phyloP scores from a whole-genome alignment of 2,329 filamentous ascomycete species.

The Geosmithia morbida region DNA sequence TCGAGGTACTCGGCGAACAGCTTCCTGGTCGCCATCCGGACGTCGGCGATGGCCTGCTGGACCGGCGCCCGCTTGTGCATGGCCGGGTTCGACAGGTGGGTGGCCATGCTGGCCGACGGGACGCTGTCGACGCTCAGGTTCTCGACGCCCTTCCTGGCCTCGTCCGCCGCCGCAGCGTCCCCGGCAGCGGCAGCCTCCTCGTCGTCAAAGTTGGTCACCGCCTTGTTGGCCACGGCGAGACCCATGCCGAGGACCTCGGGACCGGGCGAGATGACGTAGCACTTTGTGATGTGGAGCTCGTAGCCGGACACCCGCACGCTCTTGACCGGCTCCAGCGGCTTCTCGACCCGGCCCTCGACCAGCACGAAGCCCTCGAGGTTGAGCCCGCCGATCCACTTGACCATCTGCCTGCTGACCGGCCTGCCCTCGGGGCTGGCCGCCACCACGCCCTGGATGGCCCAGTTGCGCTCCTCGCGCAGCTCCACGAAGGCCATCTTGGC shows the following conservation, averaged over 20 bases:
- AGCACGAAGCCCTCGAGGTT: slow-evolving; percentile 70
- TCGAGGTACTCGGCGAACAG: slow-evolving; percentile 72
- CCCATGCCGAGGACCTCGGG: slow-evolving; percentile 43
- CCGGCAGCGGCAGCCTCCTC: slow-evolving; percentile 26
- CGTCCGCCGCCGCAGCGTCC: not conserved
- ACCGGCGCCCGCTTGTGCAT: slow-evolving; percentile 87
- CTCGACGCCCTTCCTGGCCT: slow-evolving; percentile 15
- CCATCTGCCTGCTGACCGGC: slow-evolving; percentile 69
- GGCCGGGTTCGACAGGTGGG: slow-evolving; percentile 78
- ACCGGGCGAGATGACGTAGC: slow-evolving; percentile 58
- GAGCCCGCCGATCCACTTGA: slow-evolving; percentile 72
- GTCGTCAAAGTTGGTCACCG: slow-evolving; percentile 44
- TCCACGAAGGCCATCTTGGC: slow-evolving; percentile 79
- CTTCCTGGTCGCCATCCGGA: slow-evolving; percentile 42
- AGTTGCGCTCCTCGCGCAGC: slow-evolving; percentile 55
- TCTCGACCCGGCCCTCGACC: slow-evolving; percentile 68
- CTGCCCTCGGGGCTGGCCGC: slow-evolving; percentile 50
- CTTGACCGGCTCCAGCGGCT: slow-evolving; percentile 76
- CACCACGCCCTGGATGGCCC: slow-evolving; percentile 67
- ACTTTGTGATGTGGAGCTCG: slow-evolving; percentile 80
- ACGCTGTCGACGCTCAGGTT: slow-evolving; percentile 22
- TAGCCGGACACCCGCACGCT: slow-evolving; percentile 66
- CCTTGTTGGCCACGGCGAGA: slow-evolving; percentile 37
- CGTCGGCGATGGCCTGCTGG: slow-evolving; percentile 62
- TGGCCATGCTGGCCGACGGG: slow-evolving; percentile 68